Evolutionary conservation across 75 land plant genomes (phyloP), one percentile per base, ranked within the genome.

Genomic region (Ceratopteris richardii): DNA sequence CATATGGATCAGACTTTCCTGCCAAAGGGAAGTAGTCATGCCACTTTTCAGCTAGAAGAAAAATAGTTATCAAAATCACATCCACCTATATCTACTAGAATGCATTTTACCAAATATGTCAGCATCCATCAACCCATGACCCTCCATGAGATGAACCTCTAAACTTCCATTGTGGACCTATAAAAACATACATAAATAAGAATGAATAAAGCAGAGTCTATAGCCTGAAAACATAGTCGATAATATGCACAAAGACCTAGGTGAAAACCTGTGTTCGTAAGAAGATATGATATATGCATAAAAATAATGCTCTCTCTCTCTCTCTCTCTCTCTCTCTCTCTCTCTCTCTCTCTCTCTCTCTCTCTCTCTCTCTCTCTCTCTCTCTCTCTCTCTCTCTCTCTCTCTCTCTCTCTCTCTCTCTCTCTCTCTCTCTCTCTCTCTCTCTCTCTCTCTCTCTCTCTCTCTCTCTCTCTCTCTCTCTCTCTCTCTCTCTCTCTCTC

Each of bases 1-100:
- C 54, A 52, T 52, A 52, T 3, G 54, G 54, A 52, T 52, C 54
- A 24, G 54, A 33, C 48, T 46, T 46, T 46, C 48, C 48, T 46
- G 48, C 21, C 9, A 40, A 14, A 46, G 1, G 14, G 1, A 46
- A 7, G 48, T 3, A 20, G 2, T 7, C 21, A n/a, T 20, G 21
- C 42, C 42, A 14, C 2, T n/a, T 46, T n/a, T n/a, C 21, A n/a
- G 21, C 12, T 9, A 46, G 4, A 14, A 17, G 3, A n/a, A 46
- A 4, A 46, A 46, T 17, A 46, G 14, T 5, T 17, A 17, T 20
- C 5, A 46, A 14, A 2, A n/a, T 46, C 14, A 20, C 48, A 46
- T 14, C 12, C 14, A 40, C 12, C 14, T 14, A 40, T 9, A 17
- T 46, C 3, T 5, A 46, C 3, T 4, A n/a, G 3, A 46, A 46